phyloP scores from a whole-genome alignment of 2,329 filamentous ascomycete genomes.

The Trichoderma sp. region DNA sequence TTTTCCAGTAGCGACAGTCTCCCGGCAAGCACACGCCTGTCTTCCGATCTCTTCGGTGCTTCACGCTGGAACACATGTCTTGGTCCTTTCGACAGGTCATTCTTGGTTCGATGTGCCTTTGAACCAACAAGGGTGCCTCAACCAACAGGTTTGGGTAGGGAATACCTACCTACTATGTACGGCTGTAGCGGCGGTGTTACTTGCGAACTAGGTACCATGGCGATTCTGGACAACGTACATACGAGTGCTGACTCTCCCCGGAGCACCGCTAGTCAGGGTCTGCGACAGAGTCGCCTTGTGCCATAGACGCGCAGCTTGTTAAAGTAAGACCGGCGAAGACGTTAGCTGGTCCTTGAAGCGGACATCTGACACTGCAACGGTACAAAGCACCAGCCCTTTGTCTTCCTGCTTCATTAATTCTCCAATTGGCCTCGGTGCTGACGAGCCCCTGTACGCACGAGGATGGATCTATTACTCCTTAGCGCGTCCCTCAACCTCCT shows the following conservation, averaged over 20 bases:
- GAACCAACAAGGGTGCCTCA: background rate
- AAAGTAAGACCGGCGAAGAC: conserved; percentile 12
- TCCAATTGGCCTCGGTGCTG: background rate
- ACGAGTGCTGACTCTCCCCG: background rate
- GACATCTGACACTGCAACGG: conserved; percentile 19
- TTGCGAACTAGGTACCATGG: background rate
- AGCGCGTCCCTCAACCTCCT: background rate
- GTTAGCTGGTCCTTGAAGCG: background rate
- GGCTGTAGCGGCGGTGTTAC: background rate
- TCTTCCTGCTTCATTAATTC: background rate
- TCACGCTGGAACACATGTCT: too few species aligned
- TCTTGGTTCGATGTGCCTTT: background rate
- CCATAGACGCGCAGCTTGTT: background rate
- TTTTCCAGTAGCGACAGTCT: background rate
- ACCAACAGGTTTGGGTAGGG: background rate
- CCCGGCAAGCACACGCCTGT: background rate
- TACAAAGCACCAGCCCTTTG: background rate
- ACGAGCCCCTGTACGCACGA: conserved; percentile 5
- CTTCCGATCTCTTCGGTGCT: background rate
- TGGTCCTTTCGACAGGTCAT: background rate
- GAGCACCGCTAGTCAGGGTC: conserved; percentile 1
- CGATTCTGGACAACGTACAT: background rate
- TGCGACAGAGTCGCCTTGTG: background rate
- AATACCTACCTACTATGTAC: too few species aligned
- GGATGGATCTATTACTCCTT: conserved; percentile 3